These are phyloP conservation scores for Apiospora phragmitis DNA, from an alignment of 2,329 filamentous ascomycete species.

Conservation along the genomic window DNA sequence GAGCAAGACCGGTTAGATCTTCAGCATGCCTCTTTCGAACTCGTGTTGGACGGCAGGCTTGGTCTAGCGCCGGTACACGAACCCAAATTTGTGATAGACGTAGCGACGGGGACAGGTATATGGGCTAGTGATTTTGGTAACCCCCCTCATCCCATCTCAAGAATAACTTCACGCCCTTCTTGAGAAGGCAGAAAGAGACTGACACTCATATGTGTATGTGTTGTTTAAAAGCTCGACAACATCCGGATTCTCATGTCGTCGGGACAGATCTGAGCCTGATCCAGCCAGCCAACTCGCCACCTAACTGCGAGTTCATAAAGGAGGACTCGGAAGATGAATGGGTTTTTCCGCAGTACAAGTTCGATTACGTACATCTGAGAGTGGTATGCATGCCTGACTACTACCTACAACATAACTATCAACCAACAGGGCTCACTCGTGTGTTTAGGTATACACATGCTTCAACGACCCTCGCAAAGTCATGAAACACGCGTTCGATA, in stretches of 20 bases:
- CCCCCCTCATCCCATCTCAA: neutral
- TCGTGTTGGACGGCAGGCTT: neutral
- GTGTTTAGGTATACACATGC: slow-evolving; percentile 5
- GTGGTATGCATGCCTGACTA: neutral
- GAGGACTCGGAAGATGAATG: slow-evolving; percentile 13
- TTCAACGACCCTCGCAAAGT: slow-evolving; percentile 13
- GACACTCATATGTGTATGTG: neutral
- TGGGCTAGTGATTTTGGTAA: slow-evolving; percentile 10
- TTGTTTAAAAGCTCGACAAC: neutral
- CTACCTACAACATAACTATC: too few relatives aligned
- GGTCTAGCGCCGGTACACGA: neutral
- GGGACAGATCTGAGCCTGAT: slow-evolving; percentile 13
- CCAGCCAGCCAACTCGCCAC: neutral
- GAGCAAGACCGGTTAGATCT: slow-evolving; percentile 16
- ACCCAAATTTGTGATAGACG: slow-evolving; percentile 10
- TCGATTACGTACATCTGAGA: slow-evolving; percentile 12
- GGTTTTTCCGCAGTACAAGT: slow-evolving; percentile 4
- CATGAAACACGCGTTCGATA: slow-evolving; percentile 11
- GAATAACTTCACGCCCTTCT: neutral
- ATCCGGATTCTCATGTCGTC: slow-evolving; percentile 9
- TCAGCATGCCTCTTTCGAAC: slow-evolving; percentile 2
- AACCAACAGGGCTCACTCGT: neutral
- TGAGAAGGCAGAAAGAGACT: neutral
- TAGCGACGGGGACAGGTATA: slow-evolving; percentile 12
- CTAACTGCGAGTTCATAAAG: slow-evolving; percentile 12